These are phyloP conservation scores for Solanum rostratum DNA, from an alignment of 257 asterid species.

Conservation along the genomic window DNA sequence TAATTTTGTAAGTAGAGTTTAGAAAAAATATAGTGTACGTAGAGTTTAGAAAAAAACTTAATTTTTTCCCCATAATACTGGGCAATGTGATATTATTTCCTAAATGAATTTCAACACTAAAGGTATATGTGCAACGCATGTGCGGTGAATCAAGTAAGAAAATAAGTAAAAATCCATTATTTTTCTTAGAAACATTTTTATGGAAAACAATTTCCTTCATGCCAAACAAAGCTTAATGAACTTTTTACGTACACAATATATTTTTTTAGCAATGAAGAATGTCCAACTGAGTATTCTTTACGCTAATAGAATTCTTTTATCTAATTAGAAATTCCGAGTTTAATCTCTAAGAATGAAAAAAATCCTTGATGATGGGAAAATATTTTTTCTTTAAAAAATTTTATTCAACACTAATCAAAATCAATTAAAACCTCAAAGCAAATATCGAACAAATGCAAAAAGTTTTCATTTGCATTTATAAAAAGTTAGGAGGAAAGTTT, in stretches of 20 bases:
- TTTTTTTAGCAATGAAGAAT: not conserved
- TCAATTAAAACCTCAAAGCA: not conserved
- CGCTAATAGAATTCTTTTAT: not conserved
- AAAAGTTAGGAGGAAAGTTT: not conserved
- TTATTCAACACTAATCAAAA: not conserved
- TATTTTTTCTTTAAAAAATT: not conserved
- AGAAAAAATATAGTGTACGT: too few relatives aligned
- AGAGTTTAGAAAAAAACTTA: too few relatives aligned
- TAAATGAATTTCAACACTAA: too few relatives aligned
- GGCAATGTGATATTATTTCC: too few relatives aligned
- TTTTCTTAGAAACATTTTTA: not conserved
- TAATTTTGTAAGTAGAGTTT: too few relatives aligned
- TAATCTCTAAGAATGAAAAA: not conserved
- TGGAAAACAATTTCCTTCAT: not conserved
- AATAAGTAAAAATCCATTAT: not conserved
- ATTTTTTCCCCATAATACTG: too few relatives aligned
- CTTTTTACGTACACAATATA: not conserved
- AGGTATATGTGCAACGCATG: too few relatives aligned
- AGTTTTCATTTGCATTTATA: not conserved
- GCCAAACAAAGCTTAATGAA: not conserved
- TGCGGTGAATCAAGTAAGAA: too few relatives aligned
- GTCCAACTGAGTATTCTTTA: not conserved
- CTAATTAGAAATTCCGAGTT: not conserved
- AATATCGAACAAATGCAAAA: not conserved
- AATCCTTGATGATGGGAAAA: fast-evolving